Conservation (phyloP, 257 asterid species). For the Petrea volubilis region DNA sequence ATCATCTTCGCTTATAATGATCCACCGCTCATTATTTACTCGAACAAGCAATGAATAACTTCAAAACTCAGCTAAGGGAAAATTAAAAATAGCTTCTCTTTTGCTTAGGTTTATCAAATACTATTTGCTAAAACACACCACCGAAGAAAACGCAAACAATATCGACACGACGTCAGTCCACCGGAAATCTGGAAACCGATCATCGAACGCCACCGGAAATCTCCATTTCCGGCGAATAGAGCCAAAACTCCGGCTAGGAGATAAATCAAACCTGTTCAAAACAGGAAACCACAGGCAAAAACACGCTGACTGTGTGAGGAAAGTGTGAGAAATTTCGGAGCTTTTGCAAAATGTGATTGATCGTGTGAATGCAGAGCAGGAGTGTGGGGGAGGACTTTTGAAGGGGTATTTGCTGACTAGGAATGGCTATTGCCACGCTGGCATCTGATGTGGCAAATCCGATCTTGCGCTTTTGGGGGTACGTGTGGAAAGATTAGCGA, state of each 20-base stretch:
- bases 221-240: neutral
- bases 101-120: constrained; percentile 26
- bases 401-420: neutral
- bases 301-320: neutral
- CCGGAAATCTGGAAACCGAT: neutral
- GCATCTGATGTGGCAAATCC: neutral
- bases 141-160: neutral
- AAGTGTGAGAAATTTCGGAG: neutral
- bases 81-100: neutral
- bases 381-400: neutral
- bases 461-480: neutral
- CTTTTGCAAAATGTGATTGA: neutral
- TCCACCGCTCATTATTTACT: constrained; percentile 22
- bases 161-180: neutral
- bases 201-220: neutral
- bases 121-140: neutral
- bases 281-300: neutral
- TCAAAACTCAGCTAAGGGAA: constrained; percentile 22
- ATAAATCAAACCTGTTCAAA: neutral
- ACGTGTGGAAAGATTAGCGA: neutral
- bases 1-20: constrained; percentile 6
- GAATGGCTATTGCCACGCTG: neutral
- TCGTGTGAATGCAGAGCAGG: neutral
- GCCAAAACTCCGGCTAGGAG: neutral
- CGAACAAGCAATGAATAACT: constrained; percentile 43